Evolutionary conservation across 331 rosid genomes (phyloP), one percentile per base, ranked within the genome.

Genomic region (Malus hybrid): DNA sequence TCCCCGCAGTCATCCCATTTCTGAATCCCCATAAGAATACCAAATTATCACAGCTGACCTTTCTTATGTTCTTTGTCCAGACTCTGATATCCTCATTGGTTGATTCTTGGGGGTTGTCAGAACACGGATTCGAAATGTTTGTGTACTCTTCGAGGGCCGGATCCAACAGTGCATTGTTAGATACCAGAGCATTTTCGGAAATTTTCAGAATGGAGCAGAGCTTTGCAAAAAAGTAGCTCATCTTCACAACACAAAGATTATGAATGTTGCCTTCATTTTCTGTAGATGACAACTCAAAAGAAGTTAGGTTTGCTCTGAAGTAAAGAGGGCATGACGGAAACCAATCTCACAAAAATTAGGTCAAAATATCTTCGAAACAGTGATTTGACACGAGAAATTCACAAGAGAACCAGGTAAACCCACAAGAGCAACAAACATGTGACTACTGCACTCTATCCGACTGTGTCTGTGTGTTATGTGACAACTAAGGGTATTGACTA

Each of bases 21-120:
- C 83, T 75, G 70, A 88, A 92, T 79, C 97, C 96, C 98, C 98
- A 90, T 76, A 91, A 58, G 89, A 91, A 89, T 62, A 88, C 89
- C 82, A 88, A 73, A 56, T 91, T 77, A 60, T 82, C 81, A 66
- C 85, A 77, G 65, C 76, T 84, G 64, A 90, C 84, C 76, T 78
- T 88, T 82, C 80, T 86, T 74, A 84, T 36, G 22, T 75, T 84
- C 63, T 80, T 83, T 48, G 79, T 73, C 96, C 93, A 91, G 22
- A 91, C 74, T 26, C 80, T 68, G 48, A 93, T 24, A 60, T 82
- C 80, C 20, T 34, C 84, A 15, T 82, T 73, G 46, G 48, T 71
- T 29, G 86, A 65, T 66, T 84, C 84, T 77, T 67, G 62, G 3
- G 61, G 67, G 63, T 44, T 36, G 39, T 79, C 42, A 15, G 84